Percentiles rank a stretch among this genome's conserved stretches.
phyloP scores from a whole-genome alignment of 2,329 filamentous ascomycete species.

The Colletotrichum theobromicola region DNA sequence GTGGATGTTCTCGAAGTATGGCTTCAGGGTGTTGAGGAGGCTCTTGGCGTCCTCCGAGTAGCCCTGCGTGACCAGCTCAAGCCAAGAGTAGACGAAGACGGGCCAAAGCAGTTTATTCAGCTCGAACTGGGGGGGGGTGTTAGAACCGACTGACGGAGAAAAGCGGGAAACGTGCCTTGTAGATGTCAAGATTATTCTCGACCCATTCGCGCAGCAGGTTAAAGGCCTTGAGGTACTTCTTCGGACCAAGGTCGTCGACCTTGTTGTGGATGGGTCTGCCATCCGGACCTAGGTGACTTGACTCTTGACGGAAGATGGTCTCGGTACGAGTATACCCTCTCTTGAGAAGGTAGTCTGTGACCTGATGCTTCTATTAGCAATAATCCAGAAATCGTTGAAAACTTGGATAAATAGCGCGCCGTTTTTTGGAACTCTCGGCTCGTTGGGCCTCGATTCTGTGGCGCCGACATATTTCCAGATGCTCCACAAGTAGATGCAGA shows the following conservation, averaged over 20 bases:
- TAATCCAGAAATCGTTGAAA: background rate
- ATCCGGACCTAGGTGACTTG: conserved; percentile 80
- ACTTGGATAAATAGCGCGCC: background rate
- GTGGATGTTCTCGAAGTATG: conserved; percentile 77
- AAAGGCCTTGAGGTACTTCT: conserved; percentile 80
- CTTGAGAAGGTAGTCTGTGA: conserved; percentile 95
- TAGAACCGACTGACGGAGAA: conserved; percentile 18
- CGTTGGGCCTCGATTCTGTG: no score
- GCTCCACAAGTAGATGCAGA: background rate
- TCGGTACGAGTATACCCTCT: conserved; percentile 94
- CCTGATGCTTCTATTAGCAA: conserved; percentile 39
- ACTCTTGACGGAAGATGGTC: conserved; percentile 90
- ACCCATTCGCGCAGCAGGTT: conserved; percentile 80
- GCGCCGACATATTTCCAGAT: background rate
- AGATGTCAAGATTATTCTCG: conserved; percentile 90
- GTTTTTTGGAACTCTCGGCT: no score
- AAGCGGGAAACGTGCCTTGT: conserved; percentile 67
- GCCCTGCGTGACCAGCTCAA: conserved; percentile 77
- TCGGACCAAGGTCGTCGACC: conserved; percentile 73
- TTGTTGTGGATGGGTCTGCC: conserved; percentile 73
- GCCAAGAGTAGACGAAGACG: conserved; percentile 89
- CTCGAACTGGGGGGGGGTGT: conserved; percentile 67
- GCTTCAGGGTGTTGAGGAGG: conserved; percentile 73
- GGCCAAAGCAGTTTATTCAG: conserved; percentile 90
- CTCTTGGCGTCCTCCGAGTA: conserved; percentile 74